A percentile compares a stretch with the other conserved stretches of the same genome.
phyloP scores from a whole-genome alignment of 345 rosid genomes.

The Lepidium africanum region DNA sequence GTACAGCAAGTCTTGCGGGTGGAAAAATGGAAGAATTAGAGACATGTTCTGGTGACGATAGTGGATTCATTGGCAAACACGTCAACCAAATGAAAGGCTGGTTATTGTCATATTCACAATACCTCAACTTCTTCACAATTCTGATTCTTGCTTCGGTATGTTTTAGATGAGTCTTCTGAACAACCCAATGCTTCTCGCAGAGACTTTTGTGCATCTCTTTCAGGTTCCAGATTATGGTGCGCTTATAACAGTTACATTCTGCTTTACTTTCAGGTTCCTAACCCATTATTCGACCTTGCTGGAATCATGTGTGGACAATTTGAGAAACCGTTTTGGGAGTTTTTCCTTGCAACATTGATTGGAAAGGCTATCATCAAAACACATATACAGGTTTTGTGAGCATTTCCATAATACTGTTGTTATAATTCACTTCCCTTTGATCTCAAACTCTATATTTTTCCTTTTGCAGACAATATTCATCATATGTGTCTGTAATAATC shows the following conservation, averaged over 20 bases:
- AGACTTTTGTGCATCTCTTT: background rate
- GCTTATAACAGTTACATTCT: background rate
- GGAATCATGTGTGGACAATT: conserved; percentile 98
- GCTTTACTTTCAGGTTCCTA: conserved; percentile 61
- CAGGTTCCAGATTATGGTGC: background rate
- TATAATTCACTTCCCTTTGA: conserved; percentile 10
- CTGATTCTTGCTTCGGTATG: conserved; percentile 84
- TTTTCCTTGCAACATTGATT: conserved; percentile 75
- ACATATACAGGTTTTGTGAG: conserved; percentile 75
- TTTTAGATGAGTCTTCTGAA: background rate
- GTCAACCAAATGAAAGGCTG: conserved; percentile 50
- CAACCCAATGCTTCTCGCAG: background rate
- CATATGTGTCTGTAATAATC: conserved; percentile 81
- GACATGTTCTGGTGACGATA: conserved; percentile 46
- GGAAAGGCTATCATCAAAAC: conserved; percentile 91
- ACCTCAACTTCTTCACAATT: conserved; percentile 78
- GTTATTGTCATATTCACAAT: conserved; percentile 66
- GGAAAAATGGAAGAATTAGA: conserved; percentile 62
- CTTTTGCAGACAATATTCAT: conserved; percentile 75
- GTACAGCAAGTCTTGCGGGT: conserved; percentile 72
- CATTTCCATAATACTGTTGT: background rate
- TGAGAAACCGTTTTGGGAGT: conserved; percentile 84
- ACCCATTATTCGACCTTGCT: conserved; percentile 96
- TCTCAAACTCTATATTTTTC: conserved; percentile 8
- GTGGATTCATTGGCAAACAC: conserved; percentile 40